Conservation (phyloP, 495 filamentous ascomycete genomes). For the Jackrogersella multiformis region DNA sequence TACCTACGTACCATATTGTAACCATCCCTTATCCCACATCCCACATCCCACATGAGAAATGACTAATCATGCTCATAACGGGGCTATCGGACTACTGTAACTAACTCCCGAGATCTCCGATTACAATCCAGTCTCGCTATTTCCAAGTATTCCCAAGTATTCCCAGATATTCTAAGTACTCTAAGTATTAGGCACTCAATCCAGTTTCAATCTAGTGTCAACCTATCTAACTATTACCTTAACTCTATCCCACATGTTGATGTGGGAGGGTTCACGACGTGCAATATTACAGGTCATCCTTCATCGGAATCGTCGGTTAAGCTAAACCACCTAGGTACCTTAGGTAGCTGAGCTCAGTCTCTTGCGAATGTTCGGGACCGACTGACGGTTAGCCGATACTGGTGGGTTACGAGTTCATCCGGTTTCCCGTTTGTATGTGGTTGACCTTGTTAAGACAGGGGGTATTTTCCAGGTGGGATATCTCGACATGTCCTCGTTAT, state of each 20-base stretch:
- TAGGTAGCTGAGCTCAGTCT: not conserved
- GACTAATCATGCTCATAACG: constrained; percentile 17
- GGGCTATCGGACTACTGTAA: constrained; percentile 16
- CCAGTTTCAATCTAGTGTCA: not conserved
- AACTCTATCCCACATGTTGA: not conserved
- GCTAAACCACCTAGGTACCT: not conserved
- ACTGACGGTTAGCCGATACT: not conserved
- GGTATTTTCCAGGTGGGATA: not conserved
- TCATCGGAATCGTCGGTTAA: not conserved
- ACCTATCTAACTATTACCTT: not conserved
- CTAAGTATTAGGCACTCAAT: not conserved
- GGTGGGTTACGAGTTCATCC: not conserved
- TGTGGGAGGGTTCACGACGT: constrained; percentile 7
- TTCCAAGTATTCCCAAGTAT: constrained; percentile 7
- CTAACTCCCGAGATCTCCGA: constrained; percentile 27
- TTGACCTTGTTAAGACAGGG: constrained; percentile 1
- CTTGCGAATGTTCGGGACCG: not conserved
- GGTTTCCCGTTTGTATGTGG: not conserved
- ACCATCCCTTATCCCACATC: constrained; percentile 40
- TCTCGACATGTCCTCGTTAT: constrained; percentile 25
- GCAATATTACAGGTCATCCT: not conserved
- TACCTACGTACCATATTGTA: no score
- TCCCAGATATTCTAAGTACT: not conserved
- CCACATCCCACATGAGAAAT: constrained; percentile 30
- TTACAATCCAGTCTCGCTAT: not conserved